A percentile compares a stretch with the other conserved stretches of the same genome.
Evolutionary conservation across 176 grass and related monocot genomes (phyloP).

Genomic region (Oryza coarctata): DNA sequence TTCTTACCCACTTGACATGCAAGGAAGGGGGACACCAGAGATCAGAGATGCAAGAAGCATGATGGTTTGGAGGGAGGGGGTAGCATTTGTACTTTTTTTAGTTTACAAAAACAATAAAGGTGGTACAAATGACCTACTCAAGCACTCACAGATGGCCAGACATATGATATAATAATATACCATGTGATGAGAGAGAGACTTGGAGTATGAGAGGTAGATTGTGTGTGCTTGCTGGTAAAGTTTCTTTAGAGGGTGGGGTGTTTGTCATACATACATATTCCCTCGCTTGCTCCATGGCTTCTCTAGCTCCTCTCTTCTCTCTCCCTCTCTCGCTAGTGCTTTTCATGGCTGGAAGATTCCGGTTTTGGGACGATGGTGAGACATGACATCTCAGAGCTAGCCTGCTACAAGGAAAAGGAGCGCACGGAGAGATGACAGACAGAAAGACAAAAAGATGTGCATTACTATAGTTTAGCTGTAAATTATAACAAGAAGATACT

Average conservation of each 20-base stretch:
- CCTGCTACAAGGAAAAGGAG: constrained; percentile 48
- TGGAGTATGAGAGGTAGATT: background rate
- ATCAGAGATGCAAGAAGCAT: constrained; percentile 45
- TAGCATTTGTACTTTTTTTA: constrained; percentile 35
- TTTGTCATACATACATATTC: constrained; percentile 63
- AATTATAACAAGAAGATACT: constrained; percentile 10
- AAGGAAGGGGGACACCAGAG: constrained; percentile 20
- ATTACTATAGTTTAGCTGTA: constrained; percentile 12
- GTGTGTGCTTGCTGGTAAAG: background rate
- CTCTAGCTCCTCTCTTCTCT: constrained; percentile 11
- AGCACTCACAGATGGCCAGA: constrained; percentile 41
- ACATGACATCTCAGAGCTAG: constrained; percentile 67
- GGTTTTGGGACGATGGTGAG: constrained; percentile 47
- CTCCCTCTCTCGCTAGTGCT: constrained; percentile 38
- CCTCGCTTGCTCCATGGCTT: constrained; percentile 40
- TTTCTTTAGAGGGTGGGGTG: constrained; percentile 39
- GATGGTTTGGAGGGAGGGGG: constrained; percentile 15
- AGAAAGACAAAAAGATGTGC: constrained; percentile 35
- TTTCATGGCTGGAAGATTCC: constrained; percentile 76
- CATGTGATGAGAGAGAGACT: constrained; percentile 39
- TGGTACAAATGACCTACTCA: constrained; percentile 47
- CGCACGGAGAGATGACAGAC: constrained; percentile 42
- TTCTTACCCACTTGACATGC: constrained; percentile 47
- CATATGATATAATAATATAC: constrained; percentile 56
- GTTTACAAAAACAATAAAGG: constrained; percentile 43